phyloP scores from a whole-genome alignment of 495 filamentous ascomycete genomes.

The Neurospora sp. region DNA sequence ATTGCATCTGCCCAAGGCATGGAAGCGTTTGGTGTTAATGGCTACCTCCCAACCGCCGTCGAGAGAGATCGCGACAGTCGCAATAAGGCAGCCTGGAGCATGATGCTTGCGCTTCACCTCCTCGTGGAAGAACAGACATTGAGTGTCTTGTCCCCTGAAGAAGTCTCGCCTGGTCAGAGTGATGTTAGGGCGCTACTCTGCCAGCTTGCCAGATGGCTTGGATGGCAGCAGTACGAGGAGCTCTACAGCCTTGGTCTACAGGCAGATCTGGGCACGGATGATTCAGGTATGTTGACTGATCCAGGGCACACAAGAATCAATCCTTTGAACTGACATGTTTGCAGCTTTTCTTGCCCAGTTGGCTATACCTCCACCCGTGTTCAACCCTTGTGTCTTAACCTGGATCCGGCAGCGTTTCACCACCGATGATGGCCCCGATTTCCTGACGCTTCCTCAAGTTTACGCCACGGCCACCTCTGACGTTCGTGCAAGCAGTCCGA shows the following conservation, averaged over 20 bases:
- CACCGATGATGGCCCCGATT: slow-evolving; percentile 30
- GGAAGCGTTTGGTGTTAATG: slow-evolving; percentile 39
- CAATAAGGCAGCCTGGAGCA: slow-evolving; percentile 50
- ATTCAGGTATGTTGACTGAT: slow-evolving; percentile 15
- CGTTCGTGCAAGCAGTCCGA: neutral
- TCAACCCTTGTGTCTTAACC: slow-evolving; percentile 41
- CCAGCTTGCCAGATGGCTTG: slow-evolving; percentile 76
- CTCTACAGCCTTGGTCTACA: slow-evolving; percentile 65
- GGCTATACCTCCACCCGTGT: slow-evolving; percentile 52
- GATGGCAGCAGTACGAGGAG: slow-evolving; percentile 63
- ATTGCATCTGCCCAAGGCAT: slow-evolving; percentile 44
- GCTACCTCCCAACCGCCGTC: slow-evolving; percentile 52
- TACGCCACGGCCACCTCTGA: slow-evolving; percentile 10
- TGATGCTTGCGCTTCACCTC: slow-evolving; percentile 73
- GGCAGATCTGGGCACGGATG: slow-evolving; percentile 20
- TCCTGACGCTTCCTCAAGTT: slow-evolving; percentile 52
- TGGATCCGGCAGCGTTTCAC: slow-evolving; percentile 61
- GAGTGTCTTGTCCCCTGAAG: slow-evolving; percentile 50
- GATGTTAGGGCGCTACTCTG: slow-evolving; percentile 61
- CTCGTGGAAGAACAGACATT: slow-evolving; percentile 84
- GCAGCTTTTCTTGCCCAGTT: slow-evolving; percentile 11
- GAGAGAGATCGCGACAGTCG: slow-evolving; percentile 43
- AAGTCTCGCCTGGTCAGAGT: slow-evolving; percentile 37
- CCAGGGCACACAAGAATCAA: neutral
- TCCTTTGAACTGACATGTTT: neutral